Conservation (phyloP, 2,329 filamentous ascomycete species). For the Ascochyta pisi region DNA sequence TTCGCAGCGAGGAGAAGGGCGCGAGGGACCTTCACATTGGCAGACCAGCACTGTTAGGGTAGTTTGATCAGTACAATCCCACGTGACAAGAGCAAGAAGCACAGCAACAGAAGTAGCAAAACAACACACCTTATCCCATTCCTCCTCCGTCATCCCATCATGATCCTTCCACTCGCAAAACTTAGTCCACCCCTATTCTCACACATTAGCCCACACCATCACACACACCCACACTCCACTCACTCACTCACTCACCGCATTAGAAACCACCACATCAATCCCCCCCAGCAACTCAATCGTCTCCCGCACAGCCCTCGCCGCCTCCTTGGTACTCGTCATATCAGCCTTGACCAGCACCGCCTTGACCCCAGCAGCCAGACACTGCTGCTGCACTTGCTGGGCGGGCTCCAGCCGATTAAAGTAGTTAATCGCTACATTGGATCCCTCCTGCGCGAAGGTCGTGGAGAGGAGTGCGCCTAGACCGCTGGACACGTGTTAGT, state of each 20-base stretch:
- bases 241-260: slow-evolving; percentile 59
- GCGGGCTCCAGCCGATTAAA: slow-evolving; percentile 67
- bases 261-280: slow-evolving; percentile 79
- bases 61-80: too few species aligned
- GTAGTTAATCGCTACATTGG: slow-evolving; percentile 78
- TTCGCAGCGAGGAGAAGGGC: slow-evolving; percentile 63
- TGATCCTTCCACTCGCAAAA: slow-evolving; percentile 65
- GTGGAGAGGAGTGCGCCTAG: slow-evolving; percentile 73
- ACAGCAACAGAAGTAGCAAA: slow-evolving; percentile 16
- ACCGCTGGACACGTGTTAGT: slow-evolving; percentile 58
- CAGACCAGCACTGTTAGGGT: slow-evolving; percentile 61
- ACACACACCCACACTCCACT: too few species aligned
- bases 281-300: slow-evolving; percentile 68
- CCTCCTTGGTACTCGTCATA: slow-evolving; percentile 65
- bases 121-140: slow-evolving; percentile 65
- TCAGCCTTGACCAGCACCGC: slow-evolving; percentile 69
- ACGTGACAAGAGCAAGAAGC: too few species aligned
- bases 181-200: slow-evolving; percentile 65
- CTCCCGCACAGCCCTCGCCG: slow-evolving; percentile 65
- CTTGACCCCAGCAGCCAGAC: slow-evolving; percentile 61
- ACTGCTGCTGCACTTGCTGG: slow-evolving; percentile 61
- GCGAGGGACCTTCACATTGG: slow-evolving; percentile 63
- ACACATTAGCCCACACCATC: not conserved
- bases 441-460: slow-evolving; percentile 72
- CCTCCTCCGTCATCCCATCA: slow-evolving; percentile 64